Evolutionary conservation across 306 rosid genomes (phyloP).

Genomic region (Aeschynomene evenia): DNA sequence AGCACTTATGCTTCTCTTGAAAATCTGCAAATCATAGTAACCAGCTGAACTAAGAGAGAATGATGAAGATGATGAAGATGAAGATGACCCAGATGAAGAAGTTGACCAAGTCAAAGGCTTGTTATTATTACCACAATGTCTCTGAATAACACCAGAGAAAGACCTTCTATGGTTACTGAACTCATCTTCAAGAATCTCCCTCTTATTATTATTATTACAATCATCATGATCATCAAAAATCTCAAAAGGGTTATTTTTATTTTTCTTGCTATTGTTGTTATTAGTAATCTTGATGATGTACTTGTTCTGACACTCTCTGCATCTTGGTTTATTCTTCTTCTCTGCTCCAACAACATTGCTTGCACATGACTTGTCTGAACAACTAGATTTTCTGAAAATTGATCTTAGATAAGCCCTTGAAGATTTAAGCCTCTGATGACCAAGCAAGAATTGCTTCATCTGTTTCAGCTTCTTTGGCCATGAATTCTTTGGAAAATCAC

Average conservation of each 20-base stretch:
- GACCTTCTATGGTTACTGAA: conserved; percentile 60
- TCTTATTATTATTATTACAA: conserved; percentile 29
- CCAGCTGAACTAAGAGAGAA: conserved; percentile 74
- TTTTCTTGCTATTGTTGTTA: too few relatives aligned
- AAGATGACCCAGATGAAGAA: conserved; percentile 70
- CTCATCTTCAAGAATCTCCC: conserved; percentile 53
- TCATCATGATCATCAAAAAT: conserved; percentile 28
- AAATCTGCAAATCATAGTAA: conserved; percentile 50
- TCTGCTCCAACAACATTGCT: conserved; percentile 38
- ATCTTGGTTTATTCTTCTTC: conserved; percentile 26
- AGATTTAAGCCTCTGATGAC: conserved; percentile 63
- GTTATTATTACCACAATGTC: conserved; percentile 44
- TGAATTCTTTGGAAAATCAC: conserved; percentile 45
- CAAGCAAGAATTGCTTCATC: conserved; percentile 54
- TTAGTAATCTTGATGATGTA: too few relatives aligned
- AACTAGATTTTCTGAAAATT: conserved; percentile 62
- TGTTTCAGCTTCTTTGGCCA: conserved; percentile 71
- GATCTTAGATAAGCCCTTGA: conserved; percentile 68
- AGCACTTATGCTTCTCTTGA: conserved; percentile 74
- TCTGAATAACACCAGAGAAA: conserved; percentile 74
- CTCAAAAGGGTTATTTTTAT: conserved; percentile 46
- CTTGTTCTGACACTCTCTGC: conserved; percentile 35
- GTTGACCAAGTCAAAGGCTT: conserved; percentile 52
- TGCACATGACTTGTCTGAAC: conserved; percentile 54
- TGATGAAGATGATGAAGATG: conserved; percentile 86